Evolutionary conservation across 805 yeast genomes (phyloP).

Genomic region (Yarrowia porcina): DNA sequence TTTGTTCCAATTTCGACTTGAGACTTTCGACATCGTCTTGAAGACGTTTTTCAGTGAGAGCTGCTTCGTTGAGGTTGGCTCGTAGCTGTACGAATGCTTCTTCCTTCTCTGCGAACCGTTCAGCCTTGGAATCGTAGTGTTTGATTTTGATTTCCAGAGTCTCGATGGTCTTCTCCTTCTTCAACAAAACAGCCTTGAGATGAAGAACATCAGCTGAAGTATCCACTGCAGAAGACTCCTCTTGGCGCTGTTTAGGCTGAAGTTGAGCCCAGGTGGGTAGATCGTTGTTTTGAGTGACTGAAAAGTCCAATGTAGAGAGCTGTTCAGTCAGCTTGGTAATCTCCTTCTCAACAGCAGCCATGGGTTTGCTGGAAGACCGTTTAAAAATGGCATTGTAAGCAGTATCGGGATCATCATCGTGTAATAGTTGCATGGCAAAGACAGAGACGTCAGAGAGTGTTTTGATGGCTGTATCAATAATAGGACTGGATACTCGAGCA

Average conservation of each 20-base stretch:
- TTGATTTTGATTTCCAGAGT: slow-evolving; percentile 14
- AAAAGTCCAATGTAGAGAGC: background rate
- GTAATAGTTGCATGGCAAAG: background rate
- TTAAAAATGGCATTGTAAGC: background rate
- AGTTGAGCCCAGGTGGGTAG: slow-evolving; percentile 17
- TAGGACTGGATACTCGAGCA: background rate
- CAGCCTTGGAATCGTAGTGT: slow-evolving; percentile 15
- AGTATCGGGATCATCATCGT: background rate
- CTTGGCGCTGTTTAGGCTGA: background rate
- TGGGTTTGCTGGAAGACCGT: background rate
- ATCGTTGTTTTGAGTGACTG: background rate
- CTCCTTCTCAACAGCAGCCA: slow-evolving; percentile 5
- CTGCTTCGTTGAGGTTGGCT: slow-evolving; percentile 16
- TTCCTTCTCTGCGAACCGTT: slow-evolving; percentile 9
- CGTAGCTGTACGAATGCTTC: slow-evolving; percentile 4
- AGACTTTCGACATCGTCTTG: background rate
- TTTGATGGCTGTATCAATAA: background rate
- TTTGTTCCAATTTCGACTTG: background rate
- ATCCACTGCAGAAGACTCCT: background rate
- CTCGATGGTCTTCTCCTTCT: slow-evolving; percentile 17
- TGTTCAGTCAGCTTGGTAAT: background rate
- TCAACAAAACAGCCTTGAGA: slow-evolving; percentile 6
- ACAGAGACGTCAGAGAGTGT: background rate
- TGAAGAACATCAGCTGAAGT: background rate
- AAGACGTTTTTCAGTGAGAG: background rate